phyloP scores from a whole-genome alignment of 345 rosid species.

The Eucalyptus dawsonii region DNA sequence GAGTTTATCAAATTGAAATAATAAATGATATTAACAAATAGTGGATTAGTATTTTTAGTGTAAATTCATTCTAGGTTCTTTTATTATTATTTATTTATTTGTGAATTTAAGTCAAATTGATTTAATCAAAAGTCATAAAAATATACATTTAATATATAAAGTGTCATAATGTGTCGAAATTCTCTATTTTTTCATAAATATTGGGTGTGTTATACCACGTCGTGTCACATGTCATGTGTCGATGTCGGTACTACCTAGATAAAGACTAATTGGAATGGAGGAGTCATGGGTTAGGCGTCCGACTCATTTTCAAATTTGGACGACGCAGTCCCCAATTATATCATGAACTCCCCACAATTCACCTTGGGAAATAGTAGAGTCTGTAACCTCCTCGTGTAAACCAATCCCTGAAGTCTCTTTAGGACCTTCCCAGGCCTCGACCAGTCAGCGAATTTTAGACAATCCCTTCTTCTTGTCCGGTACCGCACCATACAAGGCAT shows the following conservation, averaged over 20 bases:
- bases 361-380: not conserved
- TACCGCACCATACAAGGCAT: not conserved
- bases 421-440: not conserved
- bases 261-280: not conserved
- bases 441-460: not conserved
- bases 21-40: too few relatives aligned
- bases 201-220: too few relatives aligned
- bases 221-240: too few relatives aligned
- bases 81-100: too few relatives aligned
- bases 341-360: not conserved
- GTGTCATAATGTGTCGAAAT: rapidly evolving
- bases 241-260: too few relatives aligned
- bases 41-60: too few relatives aligned
- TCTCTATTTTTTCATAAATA: too few relatives aligned
- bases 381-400: not conserved
- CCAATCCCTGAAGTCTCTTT: not conserved
- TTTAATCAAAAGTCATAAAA: too few relatives aligned
- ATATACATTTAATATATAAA: too few relatives aligned
- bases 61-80: too few relatives aligned
- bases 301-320: not conserved
- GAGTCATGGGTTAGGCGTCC: not conserved
- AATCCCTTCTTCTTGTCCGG: not conserved
- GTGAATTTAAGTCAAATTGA: too few relatives aligned
- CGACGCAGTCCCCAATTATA: not conserved
- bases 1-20: too few relatives aligned